Evolutionary conservation across 352 stramenopile species (phyloP), one percentile per base, ranked within the genome.

Genomic region (Phytophthora tubulina): DNA sequence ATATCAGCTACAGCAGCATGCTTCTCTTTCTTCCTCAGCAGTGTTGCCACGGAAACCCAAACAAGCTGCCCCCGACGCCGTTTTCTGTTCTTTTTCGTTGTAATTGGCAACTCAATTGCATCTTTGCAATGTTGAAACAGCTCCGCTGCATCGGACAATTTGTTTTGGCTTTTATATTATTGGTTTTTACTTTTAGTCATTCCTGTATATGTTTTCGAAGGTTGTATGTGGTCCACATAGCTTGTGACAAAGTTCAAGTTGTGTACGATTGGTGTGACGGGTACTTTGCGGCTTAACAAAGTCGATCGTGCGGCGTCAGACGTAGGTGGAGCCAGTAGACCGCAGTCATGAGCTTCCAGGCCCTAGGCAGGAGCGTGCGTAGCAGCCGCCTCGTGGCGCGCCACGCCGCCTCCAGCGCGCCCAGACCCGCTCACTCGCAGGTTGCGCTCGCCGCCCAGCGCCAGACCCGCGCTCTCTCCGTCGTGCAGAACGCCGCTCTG

Each of bases 321-420:
- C 32, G 31, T 11, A 21, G 17, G 48, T 51, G 38, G 48, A 49
- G 33, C n/a, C 33, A 55, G 35, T 38, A 67, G 64, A 72, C 42
- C 56, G 33, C 6, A 55, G 51, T 32, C 51, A 91, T 91, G 81
- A 88, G 76, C 70, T 86, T 89, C 73, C 84, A 88, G 55, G 80
- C 66, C 17, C 58, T 91, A 1, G 62, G 68, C 17, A 75, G 75
- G 41, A 79, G 54, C 59, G 64, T 81, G 51, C 84, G 84, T 63
- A 73, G 81, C 55, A 73, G 70, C 45, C 76, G 78, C 59, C 68
- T 79, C 38, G 53, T 80, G 39, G 79, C 64, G 30, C 64, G 60
- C 42, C 76, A 74, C 41, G 67, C 60, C 41, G 36, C 58, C 10
- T 42, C 50, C 30, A 51, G 46, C 30, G 52, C 69, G 14, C 44